Conservation (phyloP, 345 rosid species). For the Raphanus raphanistrum region DNA sequence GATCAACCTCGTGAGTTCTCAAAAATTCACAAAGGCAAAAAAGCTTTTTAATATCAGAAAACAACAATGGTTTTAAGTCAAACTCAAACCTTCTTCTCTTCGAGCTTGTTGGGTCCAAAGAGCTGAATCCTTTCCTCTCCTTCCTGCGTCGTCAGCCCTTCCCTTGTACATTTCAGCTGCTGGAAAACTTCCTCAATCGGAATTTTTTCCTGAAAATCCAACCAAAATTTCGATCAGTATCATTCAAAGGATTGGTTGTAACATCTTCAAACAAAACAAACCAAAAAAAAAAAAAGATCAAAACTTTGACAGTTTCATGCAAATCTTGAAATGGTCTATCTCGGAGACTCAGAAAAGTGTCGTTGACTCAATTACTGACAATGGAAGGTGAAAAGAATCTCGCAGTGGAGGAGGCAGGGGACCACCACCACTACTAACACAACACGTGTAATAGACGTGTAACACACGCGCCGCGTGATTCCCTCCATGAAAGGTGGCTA, state of each 20-base stretch:
- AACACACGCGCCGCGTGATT: slow-evolving; percentile 37
- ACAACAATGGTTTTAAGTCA: slow-evolving; percentile 26
- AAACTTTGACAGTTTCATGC: background rate
- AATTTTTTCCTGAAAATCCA: slow-evolving; percentile 61
- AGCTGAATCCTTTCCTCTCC: slow-evolving; percentile 68
- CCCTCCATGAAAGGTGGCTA: slow-evolving; percentile 40
- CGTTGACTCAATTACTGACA: slow-evolving; percentile 42
- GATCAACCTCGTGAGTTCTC: slow-evolving; percentile 12
- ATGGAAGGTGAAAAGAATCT: slow-evolving; percentile 22
- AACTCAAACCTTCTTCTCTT: slow-evolving; percentile 63
- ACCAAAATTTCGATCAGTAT: background rate
- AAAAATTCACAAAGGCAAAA: background rate
- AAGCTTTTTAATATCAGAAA: slow-evolving; percentile 11
- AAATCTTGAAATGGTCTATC: slow-evolving; percentile 19
- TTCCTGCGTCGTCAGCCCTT: slow-evolving; percentile 73
- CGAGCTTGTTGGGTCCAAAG: slow-evolving; percentile 93
- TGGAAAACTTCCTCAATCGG: slow-evolving; percentile 89
- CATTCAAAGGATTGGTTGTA: background rate
- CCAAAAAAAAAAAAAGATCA: background rate
- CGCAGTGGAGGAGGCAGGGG: slow-evolving; percentile 36
- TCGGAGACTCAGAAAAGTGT: slow-evolving; percentile 26
- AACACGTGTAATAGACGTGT: slow-evolving; percentile 33
- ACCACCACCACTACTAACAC: slow-evolving; percentile 24
- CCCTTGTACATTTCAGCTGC: slow-evolving; percentile 72
- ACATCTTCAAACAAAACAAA: slow-evolving; percentile 15